phyloP scores from a whole-genome alignment of 257 asterid genomes.

The Nicotiana sylvestris region DNA sequence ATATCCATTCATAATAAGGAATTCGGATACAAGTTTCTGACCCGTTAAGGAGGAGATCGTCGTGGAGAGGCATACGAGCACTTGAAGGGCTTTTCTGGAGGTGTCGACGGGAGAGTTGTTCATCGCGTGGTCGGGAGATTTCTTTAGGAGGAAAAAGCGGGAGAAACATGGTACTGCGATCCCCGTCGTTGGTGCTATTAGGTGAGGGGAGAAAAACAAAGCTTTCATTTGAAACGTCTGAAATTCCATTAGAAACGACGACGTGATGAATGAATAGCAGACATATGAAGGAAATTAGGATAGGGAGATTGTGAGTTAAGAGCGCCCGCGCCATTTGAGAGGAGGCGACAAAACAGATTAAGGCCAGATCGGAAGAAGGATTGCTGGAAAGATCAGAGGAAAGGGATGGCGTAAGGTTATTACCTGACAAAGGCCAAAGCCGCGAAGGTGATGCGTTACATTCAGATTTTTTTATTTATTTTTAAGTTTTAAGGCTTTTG shows the following conservation, averaged over 20 bases:
- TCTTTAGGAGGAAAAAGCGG: constrained; percentile 10
- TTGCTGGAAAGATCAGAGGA: too few relatives aligned
- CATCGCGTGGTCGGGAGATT: constrained; percentile 23
- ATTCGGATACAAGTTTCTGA: constrained; percentile 4
- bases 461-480: too few relatives aligned
- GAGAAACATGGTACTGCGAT: neutral
- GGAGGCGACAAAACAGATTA: too few relatives aligned
- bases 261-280: neutral
- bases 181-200: neutral
- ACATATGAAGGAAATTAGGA: neutral
- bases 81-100: constrained; percentile 28
- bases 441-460: too few relatives aligned
- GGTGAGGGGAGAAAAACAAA: neutral
- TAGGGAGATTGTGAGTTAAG: neutral
- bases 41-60: constrained; percentile 69
- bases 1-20: neutral
- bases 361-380: too few relatives aligned
- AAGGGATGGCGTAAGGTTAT: too few relatives aligned
- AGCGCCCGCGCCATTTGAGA: neutral
- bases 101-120: constrained; percentile 28
- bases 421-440: too few relatives aligned
- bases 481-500: too few relatives aligned
- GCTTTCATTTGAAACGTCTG: neutral
- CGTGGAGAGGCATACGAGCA: constrained; percentile 65
- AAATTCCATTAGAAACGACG: neutral